Conservation (phyloP, 169 alveolate species). For the Plasmodium vinckei region DNA sequence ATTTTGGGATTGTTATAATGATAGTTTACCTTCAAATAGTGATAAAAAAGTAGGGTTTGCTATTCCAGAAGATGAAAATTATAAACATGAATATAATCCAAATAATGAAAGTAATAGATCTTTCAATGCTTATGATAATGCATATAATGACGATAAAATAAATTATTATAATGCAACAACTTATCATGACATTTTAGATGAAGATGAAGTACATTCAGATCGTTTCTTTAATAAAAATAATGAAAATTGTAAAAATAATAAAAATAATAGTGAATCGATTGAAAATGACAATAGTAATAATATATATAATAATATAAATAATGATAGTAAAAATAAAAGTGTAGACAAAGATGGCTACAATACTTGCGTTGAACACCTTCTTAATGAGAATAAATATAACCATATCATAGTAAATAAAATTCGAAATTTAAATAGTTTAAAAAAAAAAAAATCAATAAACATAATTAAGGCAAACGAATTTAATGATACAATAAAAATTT, state of each 20-base stretch:
- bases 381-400: conserved; percentile 23
- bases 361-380: conserved; percentile 20
- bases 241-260: background rate
- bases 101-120: conserved; percentile 10
- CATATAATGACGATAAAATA: background rate
- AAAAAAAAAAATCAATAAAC: background rate
- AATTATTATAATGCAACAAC: conserved; percentile 6
- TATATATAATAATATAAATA: background rate
- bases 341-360: conserved; percentile 33
- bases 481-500: background rate
- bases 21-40: background rate
- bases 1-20: too few species aligned
- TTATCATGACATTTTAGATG: conserved; percentile 52
- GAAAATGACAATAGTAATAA: background rate
- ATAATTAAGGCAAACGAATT: background rate
- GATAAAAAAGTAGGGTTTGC: background rate
- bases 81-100: background rate
- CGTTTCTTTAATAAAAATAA: background rate
- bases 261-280: background rate
- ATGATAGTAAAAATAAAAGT: conserved; percentile 4
- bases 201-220: background rate
- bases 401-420: conserved; percentile 27
- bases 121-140: background rate
- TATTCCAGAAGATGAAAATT: conserved; percentile 4
- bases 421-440: background rate